Conservation (phyloP, 2,329 filamentous ascomycete species). For the Gaeumannomyces tritici region DNA sequence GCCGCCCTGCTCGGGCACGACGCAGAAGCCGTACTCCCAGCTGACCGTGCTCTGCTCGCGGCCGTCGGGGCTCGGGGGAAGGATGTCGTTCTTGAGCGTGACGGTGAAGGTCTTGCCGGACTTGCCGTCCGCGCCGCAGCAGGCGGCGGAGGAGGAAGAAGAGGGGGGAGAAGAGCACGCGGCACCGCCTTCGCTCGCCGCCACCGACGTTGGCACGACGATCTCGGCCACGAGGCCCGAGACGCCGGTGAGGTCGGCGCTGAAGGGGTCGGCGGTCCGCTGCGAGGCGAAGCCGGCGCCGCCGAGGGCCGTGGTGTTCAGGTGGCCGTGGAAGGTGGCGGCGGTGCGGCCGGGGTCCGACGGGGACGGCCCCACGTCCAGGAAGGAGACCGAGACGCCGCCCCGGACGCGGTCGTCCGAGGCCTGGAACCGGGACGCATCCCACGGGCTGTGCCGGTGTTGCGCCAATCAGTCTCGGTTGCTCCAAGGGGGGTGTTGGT, state of each 20-base stretch:
- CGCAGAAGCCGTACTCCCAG: slow-evolving; percentile 62
- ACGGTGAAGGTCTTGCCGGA: slow-evolving; percentile 59
- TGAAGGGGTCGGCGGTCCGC: slow-evolving; percentile 37
- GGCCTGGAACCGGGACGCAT: slow-evolving; percentile 42
- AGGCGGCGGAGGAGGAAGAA: slow-evolving; percentile 1
- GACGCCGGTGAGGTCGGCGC: slow-evolving; percentile 11
- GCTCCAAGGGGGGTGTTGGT: neutral
- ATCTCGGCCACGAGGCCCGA: slow-evolving; percentile 36
- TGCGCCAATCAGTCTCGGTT: neutral
- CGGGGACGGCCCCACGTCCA: slow-evolving; percentile 21
- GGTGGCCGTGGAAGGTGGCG: slow-evolving; percentile 55
- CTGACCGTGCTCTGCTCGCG: slow-evolving; percentile 63
- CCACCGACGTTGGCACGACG: slow-evolving; percentile 45
- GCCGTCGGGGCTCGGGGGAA: slow-evolving; percentile 48
- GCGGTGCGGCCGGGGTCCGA: slow-evolving; percentile 9
- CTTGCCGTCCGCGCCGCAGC: slow-evolving; percentile 28
- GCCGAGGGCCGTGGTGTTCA: slow-evolving; percentile 62
- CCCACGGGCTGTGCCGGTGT: neutral
- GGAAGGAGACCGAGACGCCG: slow-evolving; percentile 50
- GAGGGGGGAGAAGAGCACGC: slow-evolving; percentile 23
- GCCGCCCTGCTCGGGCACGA: slow-evolving; percentile 31
- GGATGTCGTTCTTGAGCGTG: slow-evolving; percentile 61
- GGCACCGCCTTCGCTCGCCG: slow-evolving; percentile 42
- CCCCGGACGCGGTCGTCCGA: slow-evolving; percentile 72
- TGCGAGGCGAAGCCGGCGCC: slow-evolving; percentile 79